Conservation (phyloP, 139 green algal species). For the Coelastrella sp. region DNA sequence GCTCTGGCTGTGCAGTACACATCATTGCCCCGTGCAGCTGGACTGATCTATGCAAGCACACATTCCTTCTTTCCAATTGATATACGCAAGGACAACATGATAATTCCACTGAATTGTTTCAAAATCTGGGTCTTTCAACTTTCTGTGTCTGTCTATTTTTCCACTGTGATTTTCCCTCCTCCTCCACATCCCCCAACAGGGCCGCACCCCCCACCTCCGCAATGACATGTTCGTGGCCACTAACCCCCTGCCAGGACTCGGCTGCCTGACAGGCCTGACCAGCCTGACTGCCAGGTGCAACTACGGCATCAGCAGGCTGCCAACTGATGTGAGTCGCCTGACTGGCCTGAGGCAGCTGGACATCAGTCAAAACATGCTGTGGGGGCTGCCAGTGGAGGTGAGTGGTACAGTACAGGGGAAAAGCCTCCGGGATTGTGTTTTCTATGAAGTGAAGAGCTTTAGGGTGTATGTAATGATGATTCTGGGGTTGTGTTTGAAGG, state of each 20-base stretch:
- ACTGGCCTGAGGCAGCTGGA: constrained; percentile 20
- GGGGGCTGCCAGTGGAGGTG: constrained; percentile 36
- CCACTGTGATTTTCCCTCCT: no score
- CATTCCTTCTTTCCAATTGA: no score
- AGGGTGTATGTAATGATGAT: neutral
- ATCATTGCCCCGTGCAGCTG: neutral
- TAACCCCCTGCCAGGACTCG: constrained; percentile 46
- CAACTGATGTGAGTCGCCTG: constrained; percentile 17
- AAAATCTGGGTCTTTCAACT: no score
- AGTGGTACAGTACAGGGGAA: neutral
- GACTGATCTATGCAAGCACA: no score
- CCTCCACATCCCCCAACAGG: neutral
- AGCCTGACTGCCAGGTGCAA: constrained; percentile 42
- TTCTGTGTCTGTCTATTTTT: no score
- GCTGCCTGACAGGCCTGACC: neutral
- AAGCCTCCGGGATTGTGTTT: no score
- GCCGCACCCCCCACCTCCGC: constrained; percentile 9
- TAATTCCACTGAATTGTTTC: no score
- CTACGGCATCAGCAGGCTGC: constrained; percentile 50
- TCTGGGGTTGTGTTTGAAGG: neutral
- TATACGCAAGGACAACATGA: no score
- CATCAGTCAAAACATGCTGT: constrained; percentile 48
- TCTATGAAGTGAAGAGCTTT: no score
- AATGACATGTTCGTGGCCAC: neutral
- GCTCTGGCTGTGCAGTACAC: neutral